Base-by-base conservation (phyloP, 164 flowering plant genomes). In the Amborella trichopoda region DNA sequence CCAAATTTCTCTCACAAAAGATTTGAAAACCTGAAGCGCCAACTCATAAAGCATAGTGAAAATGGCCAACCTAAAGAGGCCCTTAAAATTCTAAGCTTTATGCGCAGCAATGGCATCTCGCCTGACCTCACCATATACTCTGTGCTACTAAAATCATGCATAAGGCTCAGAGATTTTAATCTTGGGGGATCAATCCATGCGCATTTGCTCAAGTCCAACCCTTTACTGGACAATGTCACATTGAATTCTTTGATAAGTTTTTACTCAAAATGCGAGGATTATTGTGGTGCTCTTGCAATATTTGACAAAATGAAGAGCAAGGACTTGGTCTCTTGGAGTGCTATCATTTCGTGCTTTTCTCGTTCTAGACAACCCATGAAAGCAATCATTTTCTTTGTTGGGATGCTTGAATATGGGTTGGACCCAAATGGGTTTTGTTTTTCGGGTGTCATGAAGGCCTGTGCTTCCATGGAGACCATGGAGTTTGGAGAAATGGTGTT, bases 301-400 rank as follows among this genome's bases (percentile, higher is more conserved):
- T 87, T 83, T 26, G 50, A 59, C 12, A 42, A 16, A 3, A 83
- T 83, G 96, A 66, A 63, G 11, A 27, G 24, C 1, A 49, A 45
- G 32, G 77, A 83, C 47, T 61, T 83, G 67, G 83, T 83, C 18
- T 81, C 96, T 0, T 83, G 85, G 89, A 80, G 89, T 41, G 77
- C 93, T 0, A 73, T 86, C 75, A 72, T 86, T 27, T 78, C 89
- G 3, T 75, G 90, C 27, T 83, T 67, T 41, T 77, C 81, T 0
- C 68, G 69, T 36, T 73, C 67, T 47, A 49, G 57, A 9, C 59
- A 44, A 65, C 67, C 61, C 34, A 41, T 23, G 3, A 59, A 76
- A 22, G 86, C 81, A 5, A 44, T 81, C 40, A 41, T 2, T 13
- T 53, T 55, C 14, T 87, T 79, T 44, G 9, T 66, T 34, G 55